Evolutionary conservation across 1,284 basidiomycete species (phyloP).

Genomic region (Austroboletus niveus): DNA sequence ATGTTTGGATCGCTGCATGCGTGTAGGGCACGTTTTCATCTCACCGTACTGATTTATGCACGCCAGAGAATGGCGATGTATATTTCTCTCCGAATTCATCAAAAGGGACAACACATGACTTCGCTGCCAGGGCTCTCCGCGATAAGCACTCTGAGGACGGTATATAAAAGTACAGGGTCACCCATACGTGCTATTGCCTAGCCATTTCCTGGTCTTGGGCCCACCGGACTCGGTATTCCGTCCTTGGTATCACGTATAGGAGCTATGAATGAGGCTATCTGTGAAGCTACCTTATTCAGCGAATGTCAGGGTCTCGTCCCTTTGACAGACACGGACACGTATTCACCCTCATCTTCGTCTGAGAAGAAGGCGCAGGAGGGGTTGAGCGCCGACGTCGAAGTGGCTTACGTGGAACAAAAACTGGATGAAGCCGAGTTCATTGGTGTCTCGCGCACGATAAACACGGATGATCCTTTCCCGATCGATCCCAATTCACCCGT

Average conservation of each 20-base stretch:
- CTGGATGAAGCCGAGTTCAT: not conserved
- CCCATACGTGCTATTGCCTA: not conserved
- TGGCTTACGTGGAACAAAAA: constrained; percentile 7
- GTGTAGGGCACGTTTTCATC: no score
- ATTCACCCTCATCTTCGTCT: not conserved
- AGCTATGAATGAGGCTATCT: not conserved
- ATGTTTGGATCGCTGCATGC: not conserved
- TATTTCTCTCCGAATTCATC: not conserved
- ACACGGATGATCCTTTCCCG: constrained; percentile 46
- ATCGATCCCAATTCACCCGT: constrained; percentile 44
- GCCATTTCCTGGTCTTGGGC: not conserved
- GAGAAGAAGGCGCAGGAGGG: constrained; percentile 1
- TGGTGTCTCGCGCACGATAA: constrained; percentile 15
- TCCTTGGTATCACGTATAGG: not conserved
- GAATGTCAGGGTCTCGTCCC: not conserved
- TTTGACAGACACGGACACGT: not conserved
- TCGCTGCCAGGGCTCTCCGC: not conserved
- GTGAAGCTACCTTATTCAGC: not conserved
- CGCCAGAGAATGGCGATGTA: not conserved
- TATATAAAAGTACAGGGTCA: constrained; percentile 1
- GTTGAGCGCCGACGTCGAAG: constrained; percentile 4
- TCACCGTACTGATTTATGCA: no score
- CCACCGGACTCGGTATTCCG: not conserved
- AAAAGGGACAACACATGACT: constrained; percentile 5
- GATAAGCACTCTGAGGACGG: constrained; percentile 12